phyloP scores from a whole-genome alignment of 306 rosid genomes.

The Boehmeria nivea region DNA sequence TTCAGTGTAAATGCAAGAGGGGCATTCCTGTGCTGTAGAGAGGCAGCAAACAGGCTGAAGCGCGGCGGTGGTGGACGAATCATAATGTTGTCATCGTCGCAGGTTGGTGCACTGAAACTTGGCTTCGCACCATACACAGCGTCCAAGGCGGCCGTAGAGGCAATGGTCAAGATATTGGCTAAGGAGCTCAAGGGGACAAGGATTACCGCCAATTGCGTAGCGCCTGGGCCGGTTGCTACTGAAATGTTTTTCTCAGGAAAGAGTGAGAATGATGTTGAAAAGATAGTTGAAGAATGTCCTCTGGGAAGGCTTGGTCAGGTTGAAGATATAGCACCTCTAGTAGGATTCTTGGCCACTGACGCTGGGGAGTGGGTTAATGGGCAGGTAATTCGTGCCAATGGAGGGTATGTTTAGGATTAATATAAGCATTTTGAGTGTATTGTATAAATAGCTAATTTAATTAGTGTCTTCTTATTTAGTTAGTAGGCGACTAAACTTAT shows the following conservation, averaged over 20 bases:
- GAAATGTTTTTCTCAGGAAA: slow-evolving; percentile 39
- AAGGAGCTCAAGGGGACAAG: slow-evolving; percentile 51
- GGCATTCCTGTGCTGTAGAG: slow-evolving; percentile 39
- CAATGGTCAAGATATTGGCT: slow-evolving; percentile 44
- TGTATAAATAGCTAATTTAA: no score
- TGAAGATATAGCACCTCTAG: slow-evolving; percentile 36
- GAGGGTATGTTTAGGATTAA: slow-evolving; percentile 28
- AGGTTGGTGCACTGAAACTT: slow-evolving; percentile 28
- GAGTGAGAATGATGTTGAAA: slow-evolving; percentile 30
- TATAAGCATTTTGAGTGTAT: no score
- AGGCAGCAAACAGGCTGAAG: slow-evolving; percentile 42
- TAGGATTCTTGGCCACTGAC: slow-evolving; percentile 46
- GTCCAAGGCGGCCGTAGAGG: slow-evolving; percentile 62
- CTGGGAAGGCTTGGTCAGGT: slow-evolving; percentile 35
- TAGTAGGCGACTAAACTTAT: no score
- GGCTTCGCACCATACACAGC: slow-evolving; percentile 33
- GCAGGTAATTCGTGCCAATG: slow-evolving; percentile 49
- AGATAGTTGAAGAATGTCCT: slow-evolving; percentile 16
- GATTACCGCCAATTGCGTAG: slow-evolving; percentile 51
- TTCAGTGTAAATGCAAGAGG: slow-evolving; percentile 40
- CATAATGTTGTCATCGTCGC: slow-evolving; percentile 34
- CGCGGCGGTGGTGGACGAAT: slow-evolving; percentile 61
- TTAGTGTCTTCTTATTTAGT: no score
- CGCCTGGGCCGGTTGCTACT: slow-evolving; percentile 53
- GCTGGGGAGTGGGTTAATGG: slow-evolving; percentile 50